phyloP scores from a whole-genome alignment of 1,284 basidiomycete genomes.

The Caloboletus firmus region DNA sequence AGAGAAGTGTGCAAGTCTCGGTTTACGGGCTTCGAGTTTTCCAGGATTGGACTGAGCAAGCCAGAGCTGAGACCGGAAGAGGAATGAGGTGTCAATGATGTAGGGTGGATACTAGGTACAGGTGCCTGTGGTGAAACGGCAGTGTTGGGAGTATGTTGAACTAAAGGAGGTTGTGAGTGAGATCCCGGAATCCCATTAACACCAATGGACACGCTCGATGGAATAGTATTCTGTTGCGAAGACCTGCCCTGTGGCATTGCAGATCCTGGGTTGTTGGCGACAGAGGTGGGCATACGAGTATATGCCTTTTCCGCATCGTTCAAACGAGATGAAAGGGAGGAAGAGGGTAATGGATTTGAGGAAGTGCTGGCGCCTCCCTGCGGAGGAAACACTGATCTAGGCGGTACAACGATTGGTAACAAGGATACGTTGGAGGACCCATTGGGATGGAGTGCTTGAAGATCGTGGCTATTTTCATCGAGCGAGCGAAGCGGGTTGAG shows the following conservation, averaged over 20 bases:
- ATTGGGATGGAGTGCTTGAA: constrained; percentile 31
- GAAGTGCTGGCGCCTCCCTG: constrained; percentile 22
- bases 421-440: constrained; percentile 17
- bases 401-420: constrained; percentile 45
- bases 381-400: constrained; percentile 39
- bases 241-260: constrained; percentile 2
- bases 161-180: constrained; percentile 6
- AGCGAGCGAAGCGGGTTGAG: constrained; percentile 41
- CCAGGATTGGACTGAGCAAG: constrained; percentile 31
- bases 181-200: not conserved
- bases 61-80: constrained; percentile 23
- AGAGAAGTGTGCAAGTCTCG: constrained; percentile 66
- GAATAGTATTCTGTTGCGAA: constrained; percentile 13
- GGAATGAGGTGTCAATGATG: constrained; percentile 26
- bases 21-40: constrained; percentile 33
- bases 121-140: constrained; percentile 6
- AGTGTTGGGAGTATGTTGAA: constrained; percentile 7
- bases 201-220: not conserved
- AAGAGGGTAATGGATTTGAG: constrained; percentile 31
- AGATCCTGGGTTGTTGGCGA: not conserved
- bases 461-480: constrained; percentile 36
- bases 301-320: constrained; percentile 14
- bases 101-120: constrained; percentile 8
- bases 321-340: constrained; percentile 7
- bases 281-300: constrained; percentile 1